These are phyloP conservation scores for Albugo candida DNA, from an alignment of 352 stramenopile genomes.

Conservation along the genomic window DNA sequence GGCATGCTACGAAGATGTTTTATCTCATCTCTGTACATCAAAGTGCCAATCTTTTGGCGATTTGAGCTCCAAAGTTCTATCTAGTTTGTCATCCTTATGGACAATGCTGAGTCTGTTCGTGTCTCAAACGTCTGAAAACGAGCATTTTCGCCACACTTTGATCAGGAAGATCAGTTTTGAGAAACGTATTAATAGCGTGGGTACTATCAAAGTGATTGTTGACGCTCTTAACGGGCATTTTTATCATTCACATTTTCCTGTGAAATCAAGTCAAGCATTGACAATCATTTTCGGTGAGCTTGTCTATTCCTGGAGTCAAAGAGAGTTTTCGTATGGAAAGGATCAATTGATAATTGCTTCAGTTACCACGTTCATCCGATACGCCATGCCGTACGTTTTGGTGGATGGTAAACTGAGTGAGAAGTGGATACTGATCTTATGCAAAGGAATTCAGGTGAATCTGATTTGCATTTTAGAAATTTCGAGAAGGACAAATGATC, in stretches of 20 bases:
- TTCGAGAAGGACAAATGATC: neutral
- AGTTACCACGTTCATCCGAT: conserved; percentile 44
- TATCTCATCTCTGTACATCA: conserved; percentile 11
- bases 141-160: too few relatives aligned
- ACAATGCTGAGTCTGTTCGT: too few relatives aligned
- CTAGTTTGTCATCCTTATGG: too few relatives aligned
- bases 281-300: conserved; percentile 31
- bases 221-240: too few relatives aligned
- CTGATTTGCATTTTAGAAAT: neutral
- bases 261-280: conserved; percentile 8
- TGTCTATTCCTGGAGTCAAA: conserved; percentile 32
- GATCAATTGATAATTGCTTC: conserved; percentile 39
- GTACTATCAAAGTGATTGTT: too few relatives aligned
- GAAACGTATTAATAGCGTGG: too few relatives aligned
- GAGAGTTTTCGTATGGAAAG: conserved; percentile 19
- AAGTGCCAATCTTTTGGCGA: too few relatives aligned
- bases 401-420: conserved; percentile 10
- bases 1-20: conserved; percentile 25
- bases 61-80: too few relatives aligned
- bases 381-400: conserved; percentile 19
- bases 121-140: too few relatives aligned
- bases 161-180: too few relatives aligned
- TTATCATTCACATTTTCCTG: conserved; percentile 12
- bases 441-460: conserved; percentile 35
- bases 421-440: conserved; percentile 46